A percentile compares a stretch with the other conserved stretches of the same genome.
These are phyloP conservation scores for Candida ipomoeae DNA, from an alignment of 805 yeast species.

Conservation along the genomic window DNA sequence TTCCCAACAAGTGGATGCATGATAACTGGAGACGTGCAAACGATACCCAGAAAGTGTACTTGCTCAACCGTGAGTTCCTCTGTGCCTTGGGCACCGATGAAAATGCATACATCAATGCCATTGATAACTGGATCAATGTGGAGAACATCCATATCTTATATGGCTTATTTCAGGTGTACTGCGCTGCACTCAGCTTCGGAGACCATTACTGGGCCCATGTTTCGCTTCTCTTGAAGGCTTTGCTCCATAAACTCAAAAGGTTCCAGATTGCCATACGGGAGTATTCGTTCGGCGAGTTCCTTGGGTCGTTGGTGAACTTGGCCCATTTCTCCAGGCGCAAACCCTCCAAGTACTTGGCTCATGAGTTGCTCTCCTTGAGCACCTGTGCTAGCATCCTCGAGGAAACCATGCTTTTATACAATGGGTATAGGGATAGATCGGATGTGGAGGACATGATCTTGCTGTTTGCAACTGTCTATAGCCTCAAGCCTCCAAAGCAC, in stretches of 20 bases:
- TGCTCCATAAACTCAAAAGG: slow-evolving; percentile 12
- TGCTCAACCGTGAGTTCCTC: slow-evolving; percentile 25
- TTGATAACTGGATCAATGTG: slow-evolving; percentile 23
- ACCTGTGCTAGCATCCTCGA: slow-evolving; percentile 15
- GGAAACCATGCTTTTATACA: slow-evolving; percentile 21
- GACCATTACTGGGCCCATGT: slow-evolving; percentile 29
- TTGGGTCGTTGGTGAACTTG: slow-evolving; percentile 18
- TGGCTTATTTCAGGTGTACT: slow-evolving; percentile 28
- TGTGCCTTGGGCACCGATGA: slow-evolving; percentile 20
- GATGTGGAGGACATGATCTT: slow-evolving; percentile 9
- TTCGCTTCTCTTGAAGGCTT: slow-evolving; percentile 21
- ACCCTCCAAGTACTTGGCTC: slow-evolving; percentile 2
- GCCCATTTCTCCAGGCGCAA: slow-evolving; percentile 3
- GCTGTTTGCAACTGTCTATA: slow-evolving; percentile 6
- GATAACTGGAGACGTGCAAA: slow-evolving; percentile 23
- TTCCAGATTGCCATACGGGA: slow-evolving; percentile 21
- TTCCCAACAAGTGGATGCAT: slow-evolving; percentile 22
- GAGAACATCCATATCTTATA: slow-evolving; percentile 22
- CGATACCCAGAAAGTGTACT: slow-evolving; percentile 21
- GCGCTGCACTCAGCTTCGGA: slow-evolving; percentile 18
- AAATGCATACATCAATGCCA: slow-evolving; percentile 13
- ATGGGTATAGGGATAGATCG: slow-evolving; percentile 33
- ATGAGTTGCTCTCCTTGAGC: slow-evolving; percentile 6
- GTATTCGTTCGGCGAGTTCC: slow-evolving; percentile 21
- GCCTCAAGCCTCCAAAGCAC: neutral